Percentiles rank a stretch among this genome's conserved stretches.
Evolutionary conservation across 1,284 basidiomycete species (phyloP).

Genomic region (Cutaneotrichosporon mucoides): DNA sequence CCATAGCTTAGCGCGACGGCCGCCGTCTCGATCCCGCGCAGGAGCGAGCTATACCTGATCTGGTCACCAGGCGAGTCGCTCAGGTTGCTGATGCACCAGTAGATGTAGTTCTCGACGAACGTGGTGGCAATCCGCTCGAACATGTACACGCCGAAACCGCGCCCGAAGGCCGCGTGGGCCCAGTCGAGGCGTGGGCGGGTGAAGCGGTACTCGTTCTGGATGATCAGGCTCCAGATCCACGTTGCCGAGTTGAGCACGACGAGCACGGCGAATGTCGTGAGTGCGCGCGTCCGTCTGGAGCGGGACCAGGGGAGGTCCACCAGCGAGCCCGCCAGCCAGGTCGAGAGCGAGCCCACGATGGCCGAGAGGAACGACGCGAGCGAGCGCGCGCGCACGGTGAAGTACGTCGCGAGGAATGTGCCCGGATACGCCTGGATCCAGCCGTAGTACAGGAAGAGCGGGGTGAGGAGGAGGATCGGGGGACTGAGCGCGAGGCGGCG

Average conservation of each 20-base stretch:
- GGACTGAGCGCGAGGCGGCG: slow-evolving; percentile 5
- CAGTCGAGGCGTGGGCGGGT: slow-evolving; percentile 12
- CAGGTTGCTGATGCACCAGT: slow-evolving; percentile 12
- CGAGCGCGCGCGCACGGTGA: slow-evolving; percentile 32
- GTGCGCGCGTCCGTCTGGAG: slow-evolving; percentile 4
- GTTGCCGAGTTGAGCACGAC: slow-evolving; percentile 4
- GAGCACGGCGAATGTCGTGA: slow-evolving; percentile 4
- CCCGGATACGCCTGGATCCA: slow-evolving; percentile 22
- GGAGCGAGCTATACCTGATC: slow-evolving; percentile 13
- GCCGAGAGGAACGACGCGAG: slow-evolving; percentile 22
- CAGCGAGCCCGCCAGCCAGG: slow-evolving; percentile 9
- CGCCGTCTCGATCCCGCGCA: slow-evolving; percentile 15
- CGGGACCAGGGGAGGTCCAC: slow-evolving; percentile 10
- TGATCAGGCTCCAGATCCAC: slow-evolving; percentile 12
- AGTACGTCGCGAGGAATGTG: slow-evolving; percentile 34
- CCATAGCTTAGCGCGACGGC: slow-evolving; percentile 9
- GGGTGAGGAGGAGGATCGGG: slow-evolving; percentile 22
- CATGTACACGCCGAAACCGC: slow-evolving; percentile 17
- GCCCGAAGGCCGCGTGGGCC: slow-evolving; percentile 8
- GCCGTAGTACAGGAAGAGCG: slow-evolving; percentile 26
- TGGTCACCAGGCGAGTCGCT: slow-evolving; percentile 14
- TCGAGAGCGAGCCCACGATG: slow-evolving; percentile 2
- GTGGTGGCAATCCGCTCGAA: slow-evolving; percentile 9
- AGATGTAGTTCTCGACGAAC: slow-evolving; percentile 12
- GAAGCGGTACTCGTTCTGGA: slow-evolving; percentile 13